Base-by-base conservation (phyloP, 2,329 filamentous ascomycete genomes). In the Zalaria obscura region DNA sequence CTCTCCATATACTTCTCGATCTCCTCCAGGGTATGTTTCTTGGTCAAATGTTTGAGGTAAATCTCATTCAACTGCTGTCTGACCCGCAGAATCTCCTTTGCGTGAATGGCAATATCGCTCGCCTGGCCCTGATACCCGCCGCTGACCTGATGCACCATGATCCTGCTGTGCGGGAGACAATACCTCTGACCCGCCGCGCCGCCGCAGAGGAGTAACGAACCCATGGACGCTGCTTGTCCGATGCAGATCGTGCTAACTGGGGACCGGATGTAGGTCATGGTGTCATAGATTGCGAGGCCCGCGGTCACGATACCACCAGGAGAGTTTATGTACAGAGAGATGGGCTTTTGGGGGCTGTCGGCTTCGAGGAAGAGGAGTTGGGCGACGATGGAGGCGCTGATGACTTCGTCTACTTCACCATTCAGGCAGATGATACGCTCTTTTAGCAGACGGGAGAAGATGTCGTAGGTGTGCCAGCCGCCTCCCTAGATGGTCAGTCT, bases 331-430 rank as follows among this genome's bases (percentile, higher is more conserved):
- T 98, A 98, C 61, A 98, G 83, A 40, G 84, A 91, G 50, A 98
- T 96, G 8, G 87, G 83, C 61, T 94, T 95, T 42, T 93, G 78
- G 3, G 89, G 88, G 55, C 85, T 86, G 57, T 98, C 91, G 54
- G 89, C 91, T 70, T 98, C 93, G 61, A 98, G 86, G 75, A 88
- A 98, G 48, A 98, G 81, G 25, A 98, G 78, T 60, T 98, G 93
- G 1, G 91, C 86, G 27, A 96, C 89, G 48, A 96, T 86, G 35
- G 83, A 84, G n/a, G 91, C 89, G 32, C 87, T 93, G 50, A 91
- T 78, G 35, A 76, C 80, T 57, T 94, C 85, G 65, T 96, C 83
- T 44, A 96, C 87, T 56, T 83, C 73, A 55, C 89, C 89, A 55
- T 94, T 95, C 31, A 96, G 74, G 58, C 84, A 94, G 55, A 98